These are phyloP conservation scores for Rhodotorula toruloides DNA, from an alignment of 768 basidiomycete species.

Conservation along the genomic window DNA sequence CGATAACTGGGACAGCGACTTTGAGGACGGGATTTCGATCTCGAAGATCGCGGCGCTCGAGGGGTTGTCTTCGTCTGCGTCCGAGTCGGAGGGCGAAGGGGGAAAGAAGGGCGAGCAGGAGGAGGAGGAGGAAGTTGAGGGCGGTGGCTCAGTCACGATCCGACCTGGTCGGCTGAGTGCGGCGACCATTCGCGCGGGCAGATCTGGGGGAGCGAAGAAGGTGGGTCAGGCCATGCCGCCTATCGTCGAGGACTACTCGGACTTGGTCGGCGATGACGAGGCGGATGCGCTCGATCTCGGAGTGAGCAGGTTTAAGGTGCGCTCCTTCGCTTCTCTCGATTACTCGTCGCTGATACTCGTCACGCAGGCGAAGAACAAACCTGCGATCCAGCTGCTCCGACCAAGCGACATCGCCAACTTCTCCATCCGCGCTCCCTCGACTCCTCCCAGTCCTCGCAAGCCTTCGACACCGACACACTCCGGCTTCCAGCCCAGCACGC, in stretches of 20 bases:
- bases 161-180: neutral
- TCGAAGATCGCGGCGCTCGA: conserved; percentile 63
- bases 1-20: conserved; percentile 98
- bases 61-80: neutral
- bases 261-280: conserved; percentile 73
- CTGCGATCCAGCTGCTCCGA: conserved; percentile 16
- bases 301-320: conserved; percentile 75
- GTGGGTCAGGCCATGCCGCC: conserved; percentile 49
- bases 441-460: neutral
- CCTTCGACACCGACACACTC: neutral
- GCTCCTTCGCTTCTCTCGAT: conserved; percentile 22
- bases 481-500: conserved; percentile 7
- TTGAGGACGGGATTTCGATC: conserved; percentile 85
- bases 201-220: neutral
- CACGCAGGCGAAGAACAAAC: conserved; percentile 58
- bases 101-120: neutral
- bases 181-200: conserved; percentile 46
- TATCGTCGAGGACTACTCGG: conserved; percentile 86
- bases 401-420: neutral
- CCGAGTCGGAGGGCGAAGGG: neutral
- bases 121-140: neutral
- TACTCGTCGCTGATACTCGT: neutral
- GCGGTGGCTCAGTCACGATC: conserved; percentile 32
- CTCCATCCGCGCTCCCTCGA: neutral
- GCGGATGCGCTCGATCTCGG: conserved; percentile 66